Evolutionary conservation across 345 rosid species (phyloP).

Genomic region (Raphanus raphanistrum): DNA sequence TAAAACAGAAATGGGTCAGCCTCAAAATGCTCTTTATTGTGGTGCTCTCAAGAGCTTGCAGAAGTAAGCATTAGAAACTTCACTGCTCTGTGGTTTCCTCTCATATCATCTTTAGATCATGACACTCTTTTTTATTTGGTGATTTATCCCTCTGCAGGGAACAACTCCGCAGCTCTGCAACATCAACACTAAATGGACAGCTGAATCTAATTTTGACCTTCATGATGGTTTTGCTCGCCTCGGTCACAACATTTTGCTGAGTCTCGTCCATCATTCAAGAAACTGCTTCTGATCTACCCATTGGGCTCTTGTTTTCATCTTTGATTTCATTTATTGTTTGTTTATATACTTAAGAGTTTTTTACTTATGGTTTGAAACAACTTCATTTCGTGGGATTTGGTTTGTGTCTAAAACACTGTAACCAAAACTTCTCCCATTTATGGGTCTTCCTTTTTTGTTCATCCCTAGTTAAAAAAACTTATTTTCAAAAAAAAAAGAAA

Average conservation of each 20-base stretch:
- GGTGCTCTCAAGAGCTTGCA: constrained; percentile 58
- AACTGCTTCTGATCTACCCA: neutral
- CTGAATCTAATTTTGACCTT: constrained; percentile 37
- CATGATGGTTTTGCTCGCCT: constrained; percentile 39
- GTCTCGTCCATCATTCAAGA: neutral
- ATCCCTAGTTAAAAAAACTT: neutral
- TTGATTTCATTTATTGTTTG: constrained; percentile 30
- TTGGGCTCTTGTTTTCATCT: neutral
- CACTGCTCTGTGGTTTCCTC: neutral
- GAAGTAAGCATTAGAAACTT: constrained; percentile 44
- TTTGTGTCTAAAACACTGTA: constrained; percentile 7
- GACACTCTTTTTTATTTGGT: constrained; percentile 6
- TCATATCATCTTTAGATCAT: neutral
- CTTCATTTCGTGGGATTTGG: neutral
- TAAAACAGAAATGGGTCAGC: constrained; percentile 64
- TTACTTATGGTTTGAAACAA: neutral
- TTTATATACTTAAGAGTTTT: neutral
- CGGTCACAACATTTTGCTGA: constrained; percentile 26
- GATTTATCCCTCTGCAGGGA: constrained; percentile 39
- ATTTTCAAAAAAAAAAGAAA: too few species aligned
- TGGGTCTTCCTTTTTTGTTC: neutral
- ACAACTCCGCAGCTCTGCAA: constrained; percentile 40
- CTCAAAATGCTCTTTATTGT: constrained; percentile 71
- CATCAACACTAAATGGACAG: constrained; percentile 36
- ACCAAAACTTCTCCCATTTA: neutral